Conservation (phyloP, 2,329 filamentous ascomycete species). For the Aspergillus pseudoviridinutans region DNA sequence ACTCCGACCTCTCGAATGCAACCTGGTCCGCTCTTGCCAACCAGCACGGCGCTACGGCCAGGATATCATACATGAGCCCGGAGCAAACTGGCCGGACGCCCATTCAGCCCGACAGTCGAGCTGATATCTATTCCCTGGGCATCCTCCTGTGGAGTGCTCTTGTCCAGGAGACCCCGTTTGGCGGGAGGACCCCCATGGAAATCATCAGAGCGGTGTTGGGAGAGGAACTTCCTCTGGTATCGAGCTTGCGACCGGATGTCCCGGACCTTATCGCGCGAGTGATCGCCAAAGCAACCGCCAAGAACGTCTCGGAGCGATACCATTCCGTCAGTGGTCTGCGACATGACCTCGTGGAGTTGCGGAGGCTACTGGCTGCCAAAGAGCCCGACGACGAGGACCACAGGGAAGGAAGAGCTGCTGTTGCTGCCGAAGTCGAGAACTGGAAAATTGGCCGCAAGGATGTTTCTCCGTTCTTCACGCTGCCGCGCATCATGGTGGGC, state of each 20-base stretch:
- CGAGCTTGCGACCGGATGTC: slow-evolving; percentile 73
- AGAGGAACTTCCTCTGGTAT: slow-evolving; percentile 71
- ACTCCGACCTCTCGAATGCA: too few species aligned
- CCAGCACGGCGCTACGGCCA: slow-evolving; percentile 81
- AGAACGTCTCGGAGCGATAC: slow-evolving; percentile 82
- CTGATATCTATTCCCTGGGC: slow-evolving; percentile 89
- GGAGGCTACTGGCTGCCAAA: too few species aligned
- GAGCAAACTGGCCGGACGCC: slow-evolving; percentile 93
- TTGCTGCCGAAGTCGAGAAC: slow-evolving; percentile 60
- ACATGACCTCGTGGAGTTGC: too few species aligned
- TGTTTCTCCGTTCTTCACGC: slow-evolving; percentile 85
- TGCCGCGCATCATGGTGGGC: slow-evolving; percentile 78
- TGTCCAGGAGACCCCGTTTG: slow-evolving; percentile 74
- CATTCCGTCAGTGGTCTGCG: slow-evolving; percentile 66
- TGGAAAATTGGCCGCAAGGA: slow-evolving; percentile 80
- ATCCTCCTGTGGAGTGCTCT: slow-evolving; percentile 84
- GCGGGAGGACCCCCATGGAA: slow-evolving; percentile 75
- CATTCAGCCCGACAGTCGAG: slow-evolving; percentile 83
- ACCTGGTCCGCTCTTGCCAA: slow-evolving; percentile 74
- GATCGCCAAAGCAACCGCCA: slow-evolving; percentile 88
- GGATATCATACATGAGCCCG: slow-evolving; percentile 85
- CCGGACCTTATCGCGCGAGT: slow-evolving; percentile 78
- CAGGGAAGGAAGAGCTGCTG: slow-evolving; percentile 73
- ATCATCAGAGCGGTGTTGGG: slow-evolving; percentile 87
- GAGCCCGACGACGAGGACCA: too few species aligned